Percentiles rank a stretch among this genome's conserved stretches.
phyloP scores from a whole-genome alignment of 2,329 filamentous ascomycete genomes.

The Cladosporium sphaerospermum region DNA sequence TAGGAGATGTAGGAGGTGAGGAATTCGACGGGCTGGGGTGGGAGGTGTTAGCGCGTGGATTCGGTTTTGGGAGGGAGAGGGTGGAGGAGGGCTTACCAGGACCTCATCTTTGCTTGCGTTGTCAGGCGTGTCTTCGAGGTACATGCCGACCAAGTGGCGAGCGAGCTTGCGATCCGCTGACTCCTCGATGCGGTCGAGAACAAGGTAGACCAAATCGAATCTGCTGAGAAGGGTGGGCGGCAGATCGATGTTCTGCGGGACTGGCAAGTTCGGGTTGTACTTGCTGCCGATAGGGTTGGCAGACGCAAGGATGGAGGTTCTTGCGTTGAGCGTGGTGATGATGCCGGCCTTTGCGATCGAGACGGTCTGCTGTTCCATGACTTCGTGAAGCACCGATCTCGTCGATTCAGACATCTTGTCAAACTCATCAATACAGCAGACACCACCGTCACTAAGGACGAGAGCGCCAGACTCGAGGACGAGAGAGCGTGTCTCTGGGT shows the following conservation, averaged over 20 bases:
- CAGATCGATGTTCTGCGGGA: slow-evolving; percentile 96
- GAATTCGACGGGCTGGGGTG: slow-evolving; percentile 75
- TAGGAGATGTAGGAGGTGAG: slow-evolving; percentile 96
- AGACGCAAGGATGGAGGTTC: slow-evolving; percentile 91
- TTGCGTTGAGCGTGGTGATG: slow-evolving; percentile 84
- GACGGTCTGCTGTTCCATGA: slow-evolving; percentile 76
- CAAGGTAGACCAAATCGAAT: slow-evolving; percentile 95
- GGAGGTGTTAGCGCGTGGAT: neutral
- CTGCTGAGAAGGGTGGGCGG: slow-evolving; percentile 90
- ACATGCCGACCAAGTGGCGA: slow-evolving; percentile 91
- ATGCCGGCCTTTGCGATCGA: slow-evolving; percentile 74
- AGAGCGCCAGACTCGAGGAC: slow-evolving; percentile 70
- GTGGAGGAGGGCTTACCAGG: slow-evolving; percentile 53
- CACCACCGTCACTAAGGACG: slow-evolving; percentile 67
- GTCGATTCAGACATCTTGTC: slow-evolving; percentile 75
- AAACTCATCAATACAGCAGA: slow-evolving; percentile 74
- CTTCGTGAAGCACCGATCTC: slow-evolving; percentile 68
- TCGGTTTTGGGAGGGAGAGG: neutral
- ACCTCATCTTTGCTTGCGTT: slow-evolving; percentile 75
- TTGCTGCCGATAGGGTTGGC: slow-evolving; percentile 97
- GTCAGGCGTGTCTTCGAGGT: slow-evolving; percentile 88
- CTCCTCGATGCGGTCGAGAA: slow-evolving; percentile 90
- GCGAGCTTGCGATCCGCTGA: slow-evolving; percentile 81
- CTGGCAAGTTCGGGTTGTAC: slow-evolving; percentile 91
- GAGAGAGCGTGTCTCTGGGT: slow-evolving; percentile 66